Evolutionary conservation across 1,284 basidiomycete genomes (phyloP).

Genomic region (Tilletia indica): DNA sequence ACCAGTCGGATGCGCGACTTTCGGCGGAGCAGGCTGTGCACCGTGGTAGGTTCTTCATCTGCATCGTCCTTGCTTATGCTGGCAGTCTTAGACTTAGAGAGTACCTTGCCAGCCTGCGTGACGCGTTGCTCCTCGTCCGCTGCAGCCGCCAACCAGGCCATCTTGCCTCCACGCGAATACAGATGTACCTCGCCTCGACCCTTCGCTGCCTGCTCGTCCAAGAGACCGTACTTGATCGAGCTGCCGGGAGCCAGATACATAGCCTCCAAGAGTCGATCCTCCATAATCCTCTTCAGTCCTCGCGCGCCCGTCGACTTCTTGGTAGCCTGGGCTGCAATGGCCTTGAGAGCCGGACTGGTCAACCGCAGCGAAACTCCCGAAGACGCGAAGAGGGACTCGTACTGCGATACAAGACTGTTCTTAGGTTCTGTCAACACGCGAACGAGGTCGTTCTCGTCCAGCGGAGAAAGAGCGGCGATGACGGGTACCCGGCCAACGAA

Average conservation of each 20-base stretch:
- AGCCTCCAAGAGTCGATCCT: slow-evolving; percentile 55
- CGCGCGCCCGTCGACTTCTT: slow-evolving; percentile 84
- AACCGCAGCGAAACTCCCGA: slow-evolving; percentile 42
- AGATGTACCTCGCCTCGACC: slow-evolving; percentile 22
- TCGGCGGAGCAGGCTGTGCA: neutral
- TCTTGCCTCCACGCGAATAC: slow-evolving; percentile 23
- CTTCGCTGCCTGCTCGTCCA: slow-evolving; percentile 24
- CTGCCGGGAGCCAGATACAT: slow-evolving; percentile 30
- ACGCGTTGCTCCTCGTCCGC: neutral
- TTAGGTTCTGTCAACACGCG: slow-evolving; percentile 85
- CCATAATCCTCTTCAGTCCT: slow-evolving; percentile 83
- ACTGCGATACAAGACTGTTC: slow-evolving; percentile 85
- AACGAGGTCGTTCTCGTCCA: slow-evolving; percentile 74
- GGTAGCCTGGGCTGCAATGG: slow-evolving; percentile 58
- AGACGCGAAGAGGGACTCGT: slow-evolving; percentile 69
- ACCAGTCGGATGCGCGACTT: slow-evolving; percentile 2
- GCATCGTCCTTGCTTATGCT: neutral
- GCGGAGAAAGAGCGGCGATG: slow-evolving; percentile 74
- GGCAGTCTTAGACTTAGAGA: neutral
- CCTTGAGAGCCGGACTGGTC: slow-evolving; percentile 18
- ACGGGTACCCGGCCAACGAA: slow-evolving; percentile 87
- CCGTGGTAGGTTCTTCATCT: neutral
- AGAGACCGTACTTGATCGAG: slow-evolving; percentile 18
- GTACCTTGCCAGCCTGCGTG: neutral
- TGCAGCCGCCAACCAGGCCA: slow-evolving; percentile 1